Conservation (phyloP, 768 basidiomycete species). For the Boletus pseudo-olivaceus region DNA sequence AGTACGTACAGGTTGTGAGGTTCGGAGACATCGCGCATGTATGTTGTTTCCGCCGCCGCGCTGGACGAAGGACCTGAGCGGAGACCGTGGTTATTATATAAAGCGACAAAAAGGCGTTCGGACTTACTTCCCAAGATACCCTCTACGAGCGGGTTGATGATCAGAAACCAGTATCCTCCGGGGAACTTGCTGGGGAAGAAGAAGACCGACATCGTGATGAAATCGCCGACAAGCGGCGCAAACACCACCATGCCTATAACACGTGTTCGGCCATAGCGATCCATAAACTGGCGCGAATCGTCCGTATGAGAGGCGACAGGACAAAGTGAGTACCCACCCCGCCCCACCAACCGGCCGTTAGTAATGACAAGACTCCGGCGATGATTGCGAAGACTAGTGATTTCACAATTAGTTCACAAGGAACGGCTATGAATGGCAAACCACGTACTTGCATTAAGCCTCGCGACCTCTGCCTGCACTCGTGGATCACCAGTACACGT, state of each 20-base stretch:
- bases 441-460: background rate
- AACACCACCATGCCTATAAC: background rate
- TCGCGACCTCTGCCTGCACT: background rate
- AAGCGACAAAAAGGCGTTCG: background rate
- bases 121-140: background rate
- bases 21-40: background rate
- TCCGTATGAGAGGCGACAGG: background rate
- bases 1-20: background rate
- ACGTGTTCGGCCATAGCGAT: background rate
- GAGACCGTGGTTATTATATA: background rate
- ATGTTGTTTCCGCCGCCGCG: background rate
- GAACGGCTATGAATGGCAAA: background rate
- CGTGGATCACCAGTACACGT: background rate
- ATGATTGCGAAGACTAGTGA: background rate
- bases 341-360: background rate
- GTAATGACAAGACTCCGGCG: background rate
- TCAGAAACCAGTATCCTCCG: background rate
- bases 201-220: background rate
- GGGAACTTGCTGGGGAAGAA: background rate
- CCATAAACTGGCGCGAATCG: background rate
- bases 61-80: background rate
- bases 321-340: background rate
- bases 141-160: background rate
- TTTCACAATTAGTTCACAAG: background rate
- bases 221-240: background rate